These are phyloP conservation scores for Cadophora sp. DNA, from an alignment of 2,329 filamentous ascomycete species.

Conservation along the genomic window DNA sequence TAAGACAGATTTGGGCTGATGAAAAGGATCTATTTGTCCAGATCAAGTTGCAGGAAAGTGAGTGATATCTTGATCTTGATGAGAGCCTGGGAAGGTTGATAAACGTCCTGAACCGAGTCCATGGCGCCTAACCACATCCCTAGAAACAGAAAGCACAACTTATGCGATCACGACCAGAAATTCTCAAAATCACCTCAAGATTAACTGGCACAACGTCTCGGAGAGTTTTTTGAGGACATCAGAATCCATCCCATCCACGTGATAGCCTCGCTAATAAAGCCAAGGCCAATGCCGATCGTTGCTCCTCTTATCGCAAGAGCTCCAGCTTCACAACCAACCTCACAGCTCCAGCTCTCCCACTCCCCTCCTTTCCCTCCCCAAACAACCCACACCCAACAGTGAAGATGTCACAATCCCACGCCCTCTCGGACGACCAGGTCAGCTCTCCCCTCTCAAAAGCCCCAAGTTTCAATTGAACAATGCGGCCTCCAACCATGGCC, in stretches of 20 bases:
- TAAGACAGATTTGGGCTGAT: too few relatives aligned
- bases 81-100: too few relatives aligned
- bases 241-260: conserved; percentile 24
- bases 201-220: background rate
- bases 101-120: too few relatives aligned
- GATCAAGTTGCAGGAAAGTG: too few relatives aligned
- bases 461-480: background rate
- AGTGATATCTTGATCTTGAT: too few relatives aligned
- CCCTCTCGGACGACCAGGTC: conserved; percentile 98
- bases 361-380: conserved; percentile 22
- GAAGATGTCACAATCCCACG: conserved; percentile 91
- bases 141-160: background rate
- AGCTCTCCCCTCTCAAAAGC: conserved; percentile 28
- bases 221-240: background rate
- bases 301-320: conserved; percentile 40
- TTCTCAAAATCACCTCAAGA: background rate
- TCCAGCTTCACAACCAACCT: conserved; percentile 35
- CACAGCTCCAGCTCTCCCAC: conserved; percentile 30
- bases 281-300: conserved; percentile 23
- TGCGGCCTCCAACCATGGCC: background rate
- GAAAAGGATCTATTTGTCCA: too few relatives aligned
- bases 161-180: too few relatives aligned
- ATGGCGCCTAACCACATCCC: too few relatives aligned
- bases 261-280: conserved; percentile 30
- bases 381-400: conserved; percentile 40